Evolutionary conservation across 2,329 filamentous ascomycete species (phyloP).

Genomic region (Arthrinium phaeospermum): DNA sequence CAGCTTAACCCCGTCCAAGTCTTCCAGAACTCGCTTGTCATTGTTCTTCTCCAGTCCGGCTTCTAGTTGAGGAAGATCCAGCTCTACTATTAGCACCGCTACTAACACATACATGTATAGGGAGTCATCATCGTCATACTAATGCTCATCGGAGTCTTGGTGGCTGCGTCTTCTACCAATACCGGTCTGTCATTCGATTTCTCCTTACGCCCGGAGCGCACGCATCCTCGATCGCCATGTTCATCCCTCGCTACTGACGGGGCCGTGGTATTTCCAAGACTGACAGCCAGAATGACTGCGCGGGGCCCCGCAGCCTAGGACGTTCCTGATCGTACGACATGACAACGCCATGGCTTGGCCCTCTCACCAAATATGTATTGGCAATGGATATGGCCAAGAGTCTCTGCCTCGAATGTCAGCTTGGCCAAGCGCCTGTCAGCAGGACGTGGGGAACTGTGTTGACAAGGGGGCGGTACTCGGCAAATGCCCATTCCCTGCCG

Average conservation of each 20-base stretch:
- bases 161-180: background rate
- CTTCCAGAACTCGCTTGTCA: background rate
- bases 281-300: background rate
- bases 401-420: background rate
- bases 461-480: background rate
- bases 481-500: background rate
- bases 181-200: background rate
- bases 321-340: background rate
- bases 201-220: constrained; percentile 8
- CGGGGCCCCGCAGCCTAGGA: constrained; percentile 15
- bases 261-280: background rate
- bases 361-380: background rate
- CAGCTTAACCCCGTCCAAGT: background rate
- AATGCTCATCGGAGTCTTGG: background rate
- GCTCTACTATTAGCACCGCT: background rate
- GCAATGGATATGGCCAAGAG: background rate
- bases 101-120: background rate
- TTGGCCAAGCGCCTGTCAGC: background rate
- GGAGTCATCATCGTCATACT: background rate
- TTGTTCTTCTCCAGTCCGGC: background rate
- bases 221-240: background rate
- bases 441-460: background rate
- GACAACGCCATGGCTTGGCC: constrained; percentile 8
- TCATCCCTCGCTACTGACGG: background rate
- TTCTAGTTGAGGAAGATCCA: background rate